Base-by-base conservation (phyloP, 1,139 yeast genomes). In the Pichia sp. region DNA sequence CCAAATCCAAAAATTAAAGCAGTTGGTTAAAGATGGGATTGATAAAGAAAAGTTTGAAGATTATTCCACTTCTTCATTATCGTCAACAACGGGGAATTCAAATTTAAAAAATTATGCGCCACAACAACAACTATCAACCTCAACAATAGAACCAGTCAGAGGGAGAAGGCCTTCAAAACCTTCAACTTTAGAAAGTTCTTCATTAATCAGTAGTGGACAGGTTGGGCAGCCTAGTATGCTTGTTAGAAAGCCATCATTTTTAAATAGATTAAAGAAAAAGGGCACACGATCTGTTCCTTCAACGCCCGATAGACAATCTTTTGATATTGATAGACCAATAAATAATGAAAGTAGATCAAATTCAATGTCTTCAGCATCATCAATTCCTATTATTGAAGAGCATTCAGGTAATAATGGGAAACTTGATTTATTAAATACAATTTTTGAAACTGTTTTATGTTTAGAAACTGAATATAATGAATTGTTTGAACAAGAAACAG, bases 1-100 rank as follows among this genome's bases (percentile, higher is more conserved):
- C 4, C 53, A 55, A 19, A 58, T 62, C 9, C 28, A 31, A 3
- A 31, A 50, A 16, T 50, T 62, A 14, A 60, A 54, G 30, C 57
- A 57, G 30, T 30, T 54, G 10, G 51, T 60, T 14, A 52, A 16
- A 16, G 45, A 34, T 7, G 27, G 42, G 7, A 41, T 50, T 14
- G 43, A 46, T 5, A 28, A 45, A 27, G 48, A 47, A 46, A 25
- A 36, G 13, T 22, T 7, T 38, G 27, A 38, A 9, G 47, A 31
- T 9, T 7, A 16, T 11, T 13, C n/a, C 7, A 4, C 19, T 9
- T 25, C 44, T 9, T 27, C 28, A 16, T 41, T 25, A 14, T 25
- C 27, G 9, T 10, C 16, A 9, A 5, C 22, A 27, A n/a, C 19
- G 3, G 30, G 22, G 18, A 19, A 18, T 36, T 18, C 25, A 11